A percentile compares a stretch with the other conserved stretches of the same genome.
Conservation (phyloP, 345 rosid species). For the Citrus australasica region DNA sequence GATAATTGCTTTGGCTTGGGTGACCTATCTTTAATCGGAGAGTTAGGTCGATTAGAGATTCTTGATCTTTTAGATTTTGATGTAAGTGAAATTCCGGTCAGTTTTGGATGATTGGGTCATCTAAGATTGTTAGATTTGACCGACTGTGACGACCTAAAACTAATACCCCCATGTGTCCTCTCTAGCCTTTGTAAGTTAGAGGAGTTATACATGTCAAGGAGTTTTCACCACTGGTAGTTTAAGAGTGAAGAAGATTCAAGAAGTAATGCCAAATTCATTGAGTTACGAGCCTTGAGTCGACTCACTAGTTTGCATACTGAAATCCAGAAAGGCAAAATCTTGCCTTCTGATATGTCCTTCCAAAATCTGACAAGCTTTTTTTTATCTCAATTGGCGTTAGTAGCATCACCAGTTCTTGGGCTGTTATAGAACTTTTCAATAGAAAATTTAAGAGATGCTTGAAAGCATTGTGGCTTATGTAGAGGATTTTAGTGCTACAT, state of each 20-base stretch:
- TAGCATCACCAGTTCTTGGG: too few species aligned
- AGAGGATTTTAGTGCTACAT: too few species aligned
- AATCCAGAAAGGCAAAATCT: neutral
- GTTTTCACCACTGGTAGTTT: neutral
- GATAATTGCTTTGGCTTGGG: accelerated
- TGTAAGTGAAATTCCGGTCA: neutral
- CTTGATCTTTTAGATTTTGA: neutral
- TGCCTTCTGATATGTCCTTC: neutral
- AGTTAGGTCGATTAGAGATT: neutral
- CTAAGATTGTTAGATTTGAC: neutral
- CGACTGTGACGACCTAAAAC: accelerated
- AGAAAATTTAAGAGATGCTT: too few species aligned
- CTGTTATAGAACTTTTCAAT: too few species aligned
- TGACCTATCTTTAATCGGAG: neutral
- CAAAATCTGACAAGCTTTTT: neutral
- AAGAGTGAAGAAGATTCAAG: neutral
- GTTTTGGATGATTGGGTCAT: neutral
- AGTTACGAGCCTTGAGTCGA: neutral
- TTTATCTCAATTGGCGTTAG: neutral
- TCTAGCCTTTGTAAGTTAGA: neutral
- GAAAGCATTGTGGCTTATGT: too few species aligned
- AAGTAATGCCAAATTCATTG: neutral
- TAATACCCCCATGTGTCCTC: neutral
- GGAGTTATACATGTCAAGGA: neutral
- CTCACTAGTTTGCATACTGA: neutral